phyloP scores from a whole-genome alignment of 805 yeast species.

The Candida michaelii region DNA sequence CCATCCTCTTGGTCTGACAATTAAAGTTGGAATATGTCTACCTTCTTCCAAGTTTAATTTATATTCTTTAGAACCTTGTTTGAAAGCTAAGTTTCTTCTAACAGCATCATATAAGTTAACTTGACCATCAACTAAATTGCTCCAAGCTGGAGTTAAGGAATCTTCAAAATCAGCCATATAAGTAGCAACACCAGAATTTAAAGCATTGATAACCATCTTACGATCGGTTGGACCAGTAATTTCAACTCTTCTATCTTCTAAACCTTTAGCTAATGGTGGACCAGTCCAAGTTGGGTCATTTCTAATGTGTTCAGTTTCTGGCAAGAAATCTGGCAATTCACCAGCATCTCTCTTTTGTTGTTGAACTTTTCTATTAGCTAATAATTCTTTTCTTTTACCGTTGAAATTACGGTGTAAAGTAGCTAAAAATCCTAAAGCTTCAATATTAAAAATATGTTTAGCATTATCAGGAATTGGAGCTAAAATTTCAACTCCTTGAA shows the following conservation, averaged over 20 bases:
- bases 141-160: slow-evolving; percentile 83
- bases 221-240: slow-evolving; percentile 87
- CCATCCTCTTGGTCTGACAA: slow-evolving; percentile 89
- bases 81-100: slow-evolving; percentile 55
- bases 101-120: slow-evolving; percentile 75
- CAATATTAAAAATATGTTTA: slow-evolving; percentile 56
- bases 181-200: slow-evolving; percentile 75
- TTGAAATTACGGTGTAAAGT: slow-evolving; percentile 74
- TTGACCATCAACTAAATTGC: slow-evolving; percentile 76
- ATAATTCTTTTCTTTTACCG: slow-evolving; percentile 54
- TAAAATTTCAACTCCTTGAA: slow-evolving; percentile 54
- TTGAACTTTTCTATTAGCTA: slow-evolving; percentile 59
- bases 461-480: slow-evolving; percentile 51
- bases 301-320: slow-evolving; percentile 69
- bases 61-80: slow-evolving; percentile 45
- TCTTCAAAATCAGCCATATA: slow-evolving; percentile 89
- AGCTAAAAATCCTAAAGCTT: slow-evolving; percentile 68
- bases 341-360: slow-evolving; percentile 67
- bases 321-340: slow-evolving; percentile 58
- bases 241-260: slow-evolving; percentile 73
- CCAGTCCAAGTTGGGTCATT: slow-evolving; percentile 77
- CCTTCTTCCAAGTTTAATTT: slow-evolving; percentile 45
- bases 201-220: slow-evolving; percentile 79
- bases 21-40: slow-evolving; percentile 69
- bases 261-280: slow-evolving; percentile 67